Percentiles rank a stretch among this genome's conserved stretches.
These are phyloP conservation scores for Xylaria sp. DNA, from an alignment of 495 filamentous ascomycete species.

Conservation along the genomic window DNA sequence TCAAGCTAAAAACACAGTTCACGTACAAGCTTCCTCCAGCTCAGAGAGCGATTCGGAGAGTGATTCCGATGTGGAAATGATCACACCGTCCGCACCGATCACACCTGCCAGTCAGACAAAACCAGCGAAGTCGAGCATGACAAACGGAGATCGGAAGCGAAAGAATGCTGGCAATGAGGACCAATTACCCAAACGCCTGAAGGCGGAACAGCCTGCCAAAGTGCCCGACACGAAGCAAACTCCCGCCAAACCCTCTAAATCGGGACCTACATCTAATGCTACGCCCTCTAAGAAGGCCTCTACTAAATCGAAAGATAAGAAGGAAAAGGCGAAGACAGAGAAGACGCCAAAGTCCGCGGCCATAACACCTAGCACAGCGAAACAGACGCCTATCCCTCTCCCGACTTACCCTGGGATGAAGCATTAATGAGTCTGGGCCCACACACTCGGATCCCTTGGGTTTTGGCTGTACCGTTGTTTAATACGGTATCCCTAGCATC, in stretches of 20 bases:
- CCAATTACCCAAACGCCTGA: slow-evolving; percentile 31
- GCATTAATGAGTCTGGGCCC: slow-evolving; percentile 24
- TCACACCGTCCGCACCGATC: not conserved
- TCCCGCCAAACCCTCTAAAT: slow-evolving; percentile 1
- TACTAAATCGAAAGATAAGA: slow-evolving; percentile 28
- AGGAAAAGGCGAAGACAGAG: slow-evolving; percentile 16
- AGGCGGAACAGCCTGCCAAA: slow-evolving; percentile 26
- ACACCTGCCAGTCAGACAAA: slow-evolving; percentile 24
- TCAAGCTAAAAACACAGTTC: not conserved
- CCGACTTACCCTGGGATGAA: slow-evolving; percentile 46
- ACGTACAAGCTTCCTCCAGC: slow-evolving; percentile 29
- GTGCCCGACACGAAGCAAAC: slow-evolving; percentile 13
- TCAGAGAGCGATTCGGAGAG: slow-evolving; percentile 36
- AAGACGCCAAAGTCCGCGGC: slow-evolving; percentile 29
- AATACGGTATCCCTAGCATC: not conserved
- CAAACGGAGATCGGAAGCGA: slow-evolving; percentile 36
- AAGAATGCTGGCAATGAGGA: slow-evolving; percentile 33
- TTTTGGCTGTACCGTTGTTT: not conserved
- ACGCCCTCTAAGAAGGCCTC: slow-evolving; percentile 31
- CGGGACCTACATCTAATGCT: slow-evolving; percentile 9
- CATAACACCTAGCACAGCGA: slow-evolving; percentile 24
- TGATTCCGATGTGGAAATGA: slow-evolving; percentile 45
- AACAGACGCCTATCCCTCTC: slow-evolving; percentile 49
- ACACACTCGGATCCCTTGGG: not conserved
- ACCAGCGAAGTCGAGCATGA: slow-evolving; percentile 31